Base-by-base conservation (phyloP, 164 flowering plant species). In the Stephania yunnanensis region DNA sequence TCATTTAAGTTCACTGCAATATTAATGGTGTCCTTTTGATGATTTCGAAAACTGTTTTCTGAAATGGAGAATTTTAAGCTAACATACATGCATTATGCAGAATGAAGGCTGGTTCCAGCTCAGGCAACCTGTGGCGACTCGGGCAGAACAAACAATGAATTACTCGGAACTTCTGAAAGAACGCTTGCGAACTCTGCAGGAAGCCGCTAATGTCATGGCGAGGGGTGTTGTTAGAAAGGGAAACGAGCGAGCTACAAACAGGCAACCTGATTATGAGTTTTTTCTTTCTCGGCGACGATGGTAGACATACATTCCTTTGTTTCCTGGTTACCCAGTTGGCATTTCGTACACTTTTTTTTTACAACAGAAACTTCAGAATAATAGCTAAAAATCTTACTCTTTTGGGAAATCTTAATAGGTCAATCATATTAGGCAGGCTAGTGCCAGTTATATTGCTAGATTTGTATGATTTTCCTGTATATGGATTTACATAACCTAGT, bases 231-330 rank as follows among this genome's bases (percentile, higher is more conserved):
- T 88, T 17, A 80, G 67, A 66, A 88, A 81, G 70, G 90, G 85
- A 65, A 65, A 76, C 50, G 45, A 20, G 71, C 84, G 29, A 17
- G 75, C 83, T 10, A 76, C 76, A 10, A 91, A 87, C 78, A 78
- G 82, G 66, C 97, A 91, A 25, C 85, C 87, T 15, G 92, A 91
- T 74, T 89, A 83, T 61, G 90, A 90, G 83, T 91, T 88, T 83
- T 91, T 91, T 78, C 78, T 82, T 69, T 86, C 92, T 10, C 83
- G 93, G 63, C 81, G 86, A 71, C 73, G 85, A 11, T 74, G 74
- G 58, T 58, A 64, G 25, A 70, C 46, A n/a, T 44, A 11, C 45
- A 36, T 36, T 0, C 19, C 22, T 5, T n/a, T 10, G 20, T 73
- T 65, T 75, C 31, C 66, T 67, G 77, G 52, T 70, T 61, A 36